These are phyloP conservation scores for Chaetomiaceae sp. DNA, from an alignment of 2,329 filamentous ascomycete genomes.

Conservation along the genomic window DNA sequence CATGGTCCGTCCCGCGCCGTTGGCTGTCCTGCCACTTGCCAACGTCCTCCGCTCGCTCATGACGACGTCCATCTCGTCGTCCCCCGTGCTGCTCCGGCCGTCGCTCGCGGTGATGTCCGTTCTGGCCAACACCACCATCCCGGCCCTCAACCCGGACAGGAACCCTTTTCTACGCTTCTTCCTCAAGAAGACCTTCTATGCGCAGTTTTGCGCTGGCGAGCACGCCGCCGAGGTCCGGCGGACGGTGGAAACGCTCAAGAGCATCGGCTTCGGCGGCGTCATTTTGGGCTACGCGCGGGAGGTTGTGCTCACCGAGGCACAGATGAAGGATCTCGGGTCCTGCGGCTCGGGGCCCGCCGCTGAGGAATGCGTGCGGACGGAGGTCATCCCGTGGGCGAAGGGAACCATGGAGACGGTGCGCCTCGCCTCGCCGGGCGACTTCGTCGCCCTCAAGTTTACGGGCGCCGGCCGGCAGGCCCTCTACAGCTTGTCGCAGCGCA, in stretches of 20 bases:
- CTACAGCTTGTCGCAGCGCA: conserved; percentile 55
- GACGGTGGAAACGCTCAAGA: conserved; percentile 61
- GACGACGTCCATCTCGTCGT: conserved; percentile 65
- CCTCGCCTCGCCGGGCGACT: conserved; percentile 64
- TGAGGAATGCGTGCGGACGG: conserved; percentile 44
- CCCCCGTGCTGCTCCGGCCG: conserved; percentile 60
- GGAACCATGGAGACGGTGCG: conserved; percentile 69
- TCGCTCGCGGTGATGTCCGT: conserved; percentile 62
- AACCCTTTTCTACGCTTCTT: conserved; percentile 66
- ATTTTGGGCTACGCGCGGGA: conserved; percentile 81
- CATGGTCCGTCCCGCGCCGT: conserved; percentile 34
- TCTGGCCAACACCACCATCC: conserved; percentile 62
- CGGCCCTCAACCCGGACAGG: conserved; percentile 64
- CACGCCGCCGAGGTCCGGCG: conserved; percentile 58
- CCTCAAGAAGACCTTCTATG: conserved; percentile 79
- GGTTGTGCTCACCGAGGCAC: conserved; percentile 60
- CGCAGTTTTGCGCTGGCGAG: conserved; percentile 86
- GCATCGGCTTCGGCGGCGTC: conserved; percentile 74
- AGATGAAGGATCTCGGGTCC: conserved; percentile 40
- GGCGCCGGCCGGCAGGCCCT: conserved; percentile 73
- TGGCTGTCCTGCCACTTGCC: conserved; percentile 60
- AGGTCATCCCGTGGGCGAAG: conserved; percentile 64
- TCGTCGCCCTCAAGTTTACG: conserved; percentile 66
- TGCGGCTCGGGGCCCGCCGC: conserved; percentile 43
- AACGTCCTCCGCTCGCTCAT: conserved; percentile 63